A percentile compares a stretch with the other conserved stretches of the same genome.
phyloP scores from a whole-genome alignment of 116 monocot genomes.

The Thalassia testudinum region DNA sequence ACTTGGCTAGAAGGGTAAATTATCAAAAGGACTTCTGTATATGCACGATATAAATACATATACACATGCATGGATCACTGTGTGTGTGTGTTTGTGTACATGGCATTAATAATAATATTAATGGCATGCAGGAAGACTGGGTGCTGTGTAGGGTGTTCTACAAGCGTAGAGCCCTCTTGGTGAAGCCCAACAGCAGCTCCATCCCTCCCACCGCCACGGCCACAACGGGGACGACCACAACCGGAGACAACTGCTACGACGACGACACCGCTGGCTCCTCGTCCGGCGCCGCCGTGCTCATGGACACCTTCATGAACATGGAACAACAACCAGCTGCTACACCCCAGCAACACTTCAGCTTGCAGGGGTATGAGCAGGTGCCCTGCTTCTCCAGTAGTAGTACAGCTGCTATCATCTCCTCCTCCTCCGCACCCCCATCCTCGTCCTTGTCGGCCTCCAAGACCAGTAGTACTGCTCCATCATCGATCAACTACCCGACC shows the following conservation, averaged over 20 bases:
- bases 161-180: conserved; percentile 32
- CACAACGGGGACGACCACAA: not conserved
- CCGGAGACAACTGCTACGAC: conserved; percentile 5
- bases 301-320: conserved; percentile 32
- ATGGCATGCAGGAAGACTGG: conserved; percentile 83
- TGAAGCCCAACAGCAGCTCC: conserved; percentile 3
- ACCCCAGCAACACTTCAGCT: not conserved
- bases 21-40: too few relatives aligned
- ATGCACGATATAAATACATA: too few relatives aligned
- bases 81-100: too few relatives aligned
- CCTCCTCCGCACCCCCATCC: not conserved
- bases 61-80: too few relatives aligned
- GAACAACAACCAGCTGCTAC: conserved; percentile 3
- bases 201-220: not conserved
- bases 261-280: conserved; percentile 28
- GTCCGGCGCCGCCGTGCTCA: conserved; percentile 40
- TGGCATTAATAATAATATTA: too few relatives aligned
- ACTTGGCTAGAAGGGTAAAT: too few relatives aligned
- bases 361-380: conserved; percentile 46
- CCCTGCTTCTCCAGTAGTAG: conserved; percentile 99
- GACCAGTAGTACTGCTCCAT: too few relatives aligned
- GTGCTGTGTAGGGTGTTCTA: conserved; percentile 72
- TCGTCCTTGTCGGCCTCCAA: too few relatives aligned
- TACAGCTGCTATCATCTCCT: conserved; percentile 2
- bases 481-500: too few relatives aligned